Conservation (phyloP, 176 grass and related monocot species). For the Hordeum marinum region DNA sequence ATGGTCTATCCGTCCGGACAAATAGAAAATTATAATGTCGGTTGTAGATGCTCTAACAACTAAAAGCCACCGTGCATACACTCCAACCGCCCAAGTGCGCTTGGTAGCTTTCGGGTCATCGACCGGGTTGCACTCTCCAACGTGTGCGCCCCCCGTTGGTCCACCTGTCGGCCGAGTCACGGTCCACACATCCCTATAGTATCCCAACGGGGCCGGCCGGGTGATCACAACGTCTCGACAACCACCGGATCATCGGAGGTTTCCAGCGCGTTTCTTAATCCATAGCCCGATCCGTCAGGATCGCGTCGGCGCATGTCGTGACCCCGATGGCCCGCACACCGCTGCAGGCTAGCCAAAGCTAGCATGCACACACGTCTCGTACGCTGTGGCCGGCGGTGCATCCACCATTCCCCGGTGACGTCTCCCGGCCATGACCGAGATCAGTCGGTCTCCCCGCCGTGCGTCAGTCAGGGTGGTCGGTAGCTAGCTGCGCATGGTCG, state of each 20-base stretch:
- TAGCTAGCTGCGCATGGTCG: background rate
- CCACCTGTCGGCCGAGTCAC: background rate
- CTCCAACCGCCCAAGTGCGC: background rate
- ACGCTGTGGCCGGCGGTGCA: background rate
- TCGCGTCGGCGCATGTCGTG: background rate
- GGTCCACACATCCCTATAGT: background rate
- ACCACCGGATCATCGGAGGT: too few species aligned
- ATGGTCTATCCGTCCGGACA: too few species aligned
- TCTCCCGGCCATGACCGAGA: background rate
- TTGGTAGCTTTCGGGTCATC: background rate
- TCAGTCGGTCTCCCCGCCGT: too few species aligned
- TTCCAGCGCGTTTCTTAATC: background rate
- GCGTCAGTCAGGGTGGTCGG: conserved; percentile 24
- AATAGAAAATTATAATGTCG: too few species aligned
- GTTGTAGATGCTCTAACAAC: too few species aligned
- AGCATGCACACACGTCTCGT: background rate
- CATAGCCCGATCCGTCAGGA: background rate
- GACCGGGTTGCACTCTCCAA: background rate
- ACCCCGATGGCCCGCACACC: background rate
- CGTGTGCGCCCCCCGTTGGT: background rate
- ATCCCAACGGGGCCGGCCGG: background rate
- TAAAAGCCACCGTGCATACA: background rate
- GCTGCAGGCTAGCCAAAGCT: too few species aligned
- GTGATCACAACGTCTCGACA: background rate
- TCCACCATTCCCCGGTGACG: background rate